Evolutionary conservation across 768 basidiomycete species (phyloP).

Genomic region (Pisolithus microcarpus): DNA sequence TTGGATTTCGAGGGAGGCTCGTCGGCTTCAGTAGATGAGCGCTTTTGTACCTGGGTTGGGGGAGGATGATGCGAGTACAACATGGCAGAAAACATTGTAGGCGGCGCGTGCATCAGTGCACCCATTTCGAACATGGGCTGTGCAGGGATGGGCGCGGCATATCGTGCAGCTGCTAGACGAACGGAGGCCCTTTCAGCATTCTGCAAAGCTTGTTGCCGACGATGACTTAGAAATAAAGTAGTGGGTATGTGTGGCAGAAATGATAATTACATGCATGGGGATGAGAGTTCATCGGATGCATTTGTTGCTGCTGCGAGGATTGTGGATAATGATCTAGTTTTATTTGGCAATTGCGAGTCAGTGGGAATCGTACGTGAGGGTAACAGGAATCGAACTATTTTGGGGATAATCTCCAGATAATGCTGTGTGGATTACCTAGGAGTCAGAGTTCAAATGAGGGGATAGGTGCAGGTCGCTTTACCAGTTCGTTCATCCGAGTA

Average conservation of each 20-base stretch:
- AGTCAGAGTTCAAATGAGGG: slow-evolving; percentile 11
- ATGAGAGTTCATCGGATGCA: slow-evolving; percentile 19
- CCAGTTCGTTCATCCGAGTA: slow-evolving; percentile 56
- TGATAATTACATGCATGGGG: slow-evolving; percentile 28
- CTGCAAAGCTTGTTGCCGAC: slow-evolving; percentile 43
- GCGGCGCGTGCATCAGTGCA: slow-evolving; percentile 25
- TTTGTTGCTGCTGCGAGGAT: slow-evolving; percentile 27
- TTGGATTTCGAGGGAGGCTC: slow-evolving; percentile 40
- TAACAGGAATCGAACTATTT: slow-evolving; percentile 25
- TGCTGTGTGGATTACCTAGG: slow-evolving; percentile 23
- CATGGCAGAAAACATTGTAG: slow-evolving; percentile 21
- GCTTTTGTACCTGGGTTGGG: slow-evolving; percentile 28
- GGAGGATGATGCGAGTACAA: slow-evolving; percentile 24
- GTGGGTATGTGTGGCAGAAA: slow-evolving; percentile 14
- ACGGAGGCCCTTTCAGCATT: slow-evolving; percentile 47
- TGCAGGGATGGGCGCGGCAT: slow-evolving; percentile 25
- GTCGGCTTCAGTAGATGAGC: slow-evolving; percentile 33
- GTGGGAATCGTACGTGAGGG: slow-evolving; percentile 5
- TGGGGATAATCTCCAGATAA: slow-evolving; percentile 38
- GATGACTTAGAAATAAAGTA: slow-evolving; percentile 15
- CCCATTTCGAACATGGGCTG: slow-evolving; percentile 29
- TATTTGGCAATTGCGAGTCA: slow-evolving; percentile 8
- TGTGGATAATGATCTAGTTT: slow-evolving; percentile 27
- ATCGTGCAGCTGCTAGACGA: slow-evolving; percentile 48
- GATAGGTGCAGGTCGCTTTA: slow-evolving; percentile 23